Evolutionary conservation across 495 filamentous ascomycete species (phyloP), one percentile per base, ranked within the genome.

Genomic region (Xylaria sp.): DNA sequence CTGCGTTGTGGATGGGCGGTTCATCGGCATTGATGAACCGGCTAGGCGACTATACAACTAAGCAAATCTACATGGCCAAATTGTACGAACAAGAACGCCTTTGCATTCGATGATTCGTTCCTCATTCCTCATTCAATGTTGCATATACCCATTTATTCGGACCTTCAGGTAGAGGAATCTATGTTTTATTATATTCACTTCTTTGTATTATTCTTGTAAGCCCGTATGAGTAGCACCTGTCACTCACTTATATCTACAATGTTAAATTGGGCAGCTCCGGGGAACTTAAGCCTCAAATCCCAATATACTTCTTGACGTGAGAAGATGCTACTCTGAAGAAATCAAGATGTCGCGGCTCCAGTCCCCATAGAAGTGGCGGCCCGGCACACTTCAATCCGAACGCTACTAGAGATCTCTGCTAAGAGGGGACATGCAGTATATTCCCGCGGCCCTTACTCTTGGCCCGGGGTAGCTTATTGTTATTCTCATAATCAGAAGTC

Each of bases 61-160:
- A 57, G 59, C 21, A 62, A 63, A 70, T 70, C 68, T 70, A 70
- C 29, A 61, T 55, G 68, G 55, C 33, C 35, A 70, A 70, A 70
- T 63, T 63, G 68, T 50, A 55, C 68, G 35, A 63, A 69, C 67
- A 61, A 31, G 21, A 61, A 26, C 15, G 35, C 50, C 37, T 33
- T 57, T 43, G 21, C 59, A 44, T 58, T 73, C 61, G 41, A 57
- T 61, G 58, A 43, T 68, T 59, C 33, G 12, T 41, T 61, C 66
- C 15, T 55, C 35, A 26, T 41, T 63, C 19, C 65, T 24, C 48
- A 46, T 19, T 55, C 68, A 70, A 14, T 46, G 68, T 70, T 55
- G 59, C 46, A 70, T 70, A 70, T 70, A 70, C 68, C 68, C 68
- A 63, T 52, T 63, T 37, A 70, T 63, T 70, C 68, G 21, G 59